These are phyloP conservation scores for Blastobotrys robertii DNA, from an alignment of 805 yeast genomes.

Conservation along the genomic window DNA sequence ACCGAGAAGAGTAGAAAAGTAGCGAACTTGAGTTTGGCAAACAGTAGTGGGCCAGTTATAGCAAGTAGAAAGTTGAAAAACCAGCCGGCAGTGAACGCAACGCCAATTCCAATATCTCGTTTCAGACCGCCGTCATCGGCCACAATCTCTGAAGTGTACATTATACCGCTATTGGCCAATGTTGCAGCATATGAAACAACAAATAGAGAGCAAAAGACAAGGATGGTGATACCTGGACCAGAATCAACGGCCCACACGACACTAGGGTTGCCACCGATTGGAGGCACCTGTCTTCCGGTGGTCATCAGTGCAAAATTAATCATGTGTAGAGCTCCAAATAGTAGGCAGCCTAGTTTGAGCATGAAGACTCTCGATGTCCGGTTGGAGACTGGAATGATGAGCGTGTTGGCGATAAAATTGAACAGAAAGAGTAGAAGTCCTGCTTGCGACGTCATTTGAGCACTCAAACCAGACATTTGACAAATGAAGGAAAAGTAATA, in stretches of 20 bases:
- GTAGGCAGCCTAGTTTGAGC: not conserved
- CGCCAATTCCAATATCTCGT: slow-evolving; percentile 5
- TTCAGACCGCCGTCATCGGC: slow-evolving; percentile 1
- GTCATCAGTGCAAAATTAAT: not conserved
- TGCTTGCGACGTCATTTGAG: not conserved
- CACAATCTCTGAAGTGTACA: slow-evolving; percentile 7
- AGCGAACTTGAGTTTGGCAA: slow-evolving; percentile 1
- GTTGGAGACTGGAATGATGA: not conserved
- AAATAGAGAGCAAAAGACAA: slow-evolving; percentile 8
- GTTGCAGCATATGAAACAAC: slow-evolving; percentile 5
- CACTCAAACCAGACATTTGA: slow-evolving; percentile 3
- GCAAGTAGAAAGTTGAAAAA: slow-evolving; percentile 4
- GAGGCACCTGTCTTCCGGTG: not conserved
- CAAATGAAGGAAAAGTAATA: slow-evolving; percentile 7
- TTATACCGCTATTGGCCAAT: slow-evolving; percentile 7
- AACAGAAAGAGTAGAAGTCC: not conserved
- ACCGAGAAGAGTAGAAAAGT: slow-evolving; percentile 5
- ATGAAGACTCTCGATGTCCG: slow-evolving; percentile 1
- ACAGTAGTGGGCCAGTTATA: slow-evolving; percentile 4
- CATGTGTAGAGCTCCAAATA: slow-evolving; percentile 2
- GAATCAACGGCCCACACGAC: slow-evolving; percentile 1
- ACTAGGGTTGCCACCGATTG: not conserved
- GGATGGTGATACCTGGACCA: slow-evolving; percentile 1
- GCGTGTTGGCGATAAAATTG: not conserved
- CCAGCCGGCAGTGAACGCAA: slow-evolving; percentile 6